These are phyloP conservation scores for Leptosphaerulina australis DNA, from an alignment of 2,329 filamentous ascomycete species.

Conservation along the genomic window DNA sequence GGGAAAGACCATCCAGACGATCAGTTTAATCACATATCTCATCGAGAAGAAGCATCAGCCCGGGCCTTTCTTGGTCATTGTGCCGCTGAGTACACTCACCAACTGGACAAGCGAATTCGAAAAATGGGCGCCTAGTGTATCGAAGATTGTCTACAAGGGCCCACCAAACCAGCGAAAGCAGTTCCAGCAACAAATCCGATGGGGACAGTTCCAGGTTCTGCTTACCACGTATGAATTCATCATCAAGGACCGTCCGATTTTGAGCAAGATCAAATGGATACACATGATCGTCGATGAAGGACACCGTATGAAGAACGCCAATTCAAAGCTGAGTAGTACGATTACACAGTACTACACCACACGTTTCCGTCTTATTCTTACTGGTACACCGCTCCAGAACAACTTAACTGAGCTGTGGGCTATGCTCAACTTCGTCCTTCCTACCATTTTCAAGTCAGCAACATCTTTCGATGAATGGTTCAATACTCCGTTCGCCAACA, in stretches of 20 bases:
- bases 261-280: constrained; percentile 99
- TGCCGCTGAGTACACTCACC: constrained; percentile 93
- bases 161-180: constrained; percentile 85
- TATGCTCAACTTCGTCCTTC: constrained; percentile 96
- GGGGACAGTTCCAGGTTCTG: constrained; percentile 93
- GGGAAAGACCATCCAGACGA: constrained; percentile 98
- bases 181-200: constrained; percentile 91
- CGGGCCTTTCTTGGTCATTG: constrained; percentile 94
- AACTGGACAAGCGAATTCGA: constrained; percentile 99
- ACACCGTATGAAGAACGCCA: constrained; percentile 98
- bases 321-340: constrained; percentile 94
- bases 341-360: constrained; percentile 95
- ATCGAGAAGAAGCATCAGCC: constrained; percentile 93
- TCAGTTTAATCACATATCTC: constrained; percentile 94
- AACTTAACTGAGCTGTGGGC: constrained; percentile 96
- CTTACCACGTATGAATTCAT: constrained; percentile 99
- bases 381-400: constrained; percentile 95
- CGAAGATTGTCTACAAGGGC: constrained; percentile 94
- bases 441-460: constrained; percentile 98
- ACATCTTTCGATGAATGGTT: constrained; percentile 99
- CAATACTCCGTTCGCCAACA: constrained; percentile 99
- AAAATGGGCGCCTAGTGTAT: constrained; percentile 92
- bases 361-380: constrained; percentile 93
- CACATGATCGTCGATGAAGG: constrained; percentile 99
- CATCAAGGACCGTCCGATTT: constrained; percentile 93